A percentile compares a stretch with the other conserved stretches of the same genome.
phyloP scores from a whole-genome alignment of 1,139 yeast genomes.

The Zhuliangozyma parablackwelliae region DNA sequence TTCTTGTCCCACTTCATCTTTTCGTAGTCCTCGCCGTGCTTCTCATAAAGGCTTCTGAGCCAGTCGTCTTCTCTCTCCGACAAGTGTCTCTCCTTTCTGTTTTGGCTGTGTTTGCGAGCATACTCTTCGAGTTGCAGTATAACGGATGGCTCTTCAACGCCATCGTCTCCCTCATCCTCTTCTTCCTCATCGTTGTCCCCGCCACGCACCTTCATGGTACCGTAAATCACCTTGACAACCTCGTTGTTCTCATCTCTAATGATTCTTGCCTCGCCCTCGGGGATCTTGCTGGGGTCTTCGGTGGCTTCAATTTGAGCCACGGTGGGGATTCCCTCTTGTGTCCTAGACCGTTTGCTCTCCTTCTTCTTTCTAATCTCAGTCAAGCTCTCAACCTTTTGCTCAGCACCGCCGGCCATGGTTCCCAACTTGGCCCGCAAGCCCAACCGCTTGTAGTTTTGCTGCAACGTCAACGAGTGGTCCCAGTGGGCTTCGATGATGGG shows the following conservation, averaged over 20 bases:
- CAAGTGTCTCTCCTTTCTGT: conserved; percentile 50
- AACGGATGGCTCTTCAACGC: conserved; percentile 42
- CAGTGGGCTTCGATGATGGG: conserved; percentile 86
- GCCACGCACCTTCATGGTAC: conserved; percentile 40
- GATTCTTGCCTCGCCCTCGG: conserved; percentile 80
- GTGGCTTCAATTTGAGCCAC: conserved; percentile 39
- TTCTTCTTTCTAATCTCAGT: conserved; percentile 25
- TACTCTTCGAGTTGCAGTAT: conserved; percentile 65
- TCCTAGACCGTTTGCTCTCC: conserved; percentile 20
- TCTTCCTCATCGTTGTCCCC: conserved; percentile 15
- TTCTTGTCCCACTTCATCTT: conserved; percentile 92
- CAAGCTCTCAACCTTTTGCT: conserved; percentile 43
- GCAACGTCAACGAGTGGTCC: conserved; percentile 77
- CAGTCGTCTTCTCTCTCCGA: conserved; percentile 75
- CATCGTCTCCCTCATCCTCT: conserved; percentile 18
- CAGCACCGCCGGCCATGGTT: conserved; percentile 63
- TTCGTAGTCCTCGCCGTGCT: conserved; percentile 83
- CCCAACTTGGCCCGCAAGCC: conserved; percentile 72
- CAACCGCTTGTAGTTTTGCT: conserved; percentile 75
- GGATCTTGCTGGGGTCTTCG: conserved; percentile 55
- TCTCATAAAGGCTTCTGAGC: conserved; percentile 59
- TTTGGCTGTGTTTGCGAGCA: conserved; percentile 48
- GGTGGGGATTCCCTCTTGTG: conserved; percentile 15
- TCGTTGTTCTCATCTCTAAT: conserved; percentile 68
- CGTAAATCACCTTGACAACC: conserved; percentile 66